Evolutionary conservation across 345 rosid species (phyloP).

Genomic region (Microcos paniculata): DNA sequence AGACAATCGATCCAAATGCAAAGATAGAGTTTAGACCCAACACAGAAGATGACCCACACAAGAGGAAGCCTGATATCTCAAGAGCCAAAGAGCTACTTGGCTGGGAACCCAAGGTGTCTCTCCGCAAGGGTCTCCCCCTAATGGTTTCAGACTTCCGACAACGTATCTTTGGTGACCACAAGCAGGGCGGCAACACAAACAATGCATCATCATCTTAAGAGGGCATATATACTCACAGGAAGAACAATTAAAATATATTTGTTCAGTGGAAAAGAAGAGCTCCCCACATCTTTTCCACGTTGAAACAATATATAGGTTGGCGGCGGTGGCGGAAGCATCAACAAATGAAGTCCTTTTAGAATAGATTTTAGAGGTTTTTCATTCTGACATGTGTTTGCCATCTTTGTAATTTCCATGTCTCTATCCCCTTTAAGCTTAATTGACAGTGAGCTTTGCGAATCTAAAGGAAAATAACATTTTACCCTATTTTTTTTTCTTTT

Average conservation of each 20-base stretch:
- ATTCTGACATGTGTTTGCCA: slow-evolving; percentile 3
- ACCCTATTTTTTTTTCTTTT: neutral
- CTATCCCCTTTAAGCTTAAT: slow-evolving; percentile 6
- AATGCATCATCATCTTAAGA: slow-evolving; percentile 37
- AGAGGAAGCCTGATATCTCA: slow-evolving; percentile 96
- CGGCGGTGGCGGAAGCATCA: slow-evolving; percentile 9
- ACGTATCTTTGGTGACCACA: slow-evolving; percentile 90
- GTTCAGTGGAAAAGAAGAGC: neutral
- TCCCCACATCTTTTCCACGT: neutral
- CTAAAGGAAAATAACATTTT: neutral
- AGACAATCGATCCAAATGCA: slow-evolving; percentile 91
- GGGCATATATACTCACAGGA: neutral
- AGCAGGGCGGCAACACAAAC: slow-evolving; percentile 44
- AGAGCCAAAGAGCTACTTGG: slow-evolving; percentile 87
- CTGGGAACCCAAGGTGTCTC: slow-evolving; percentile 91
- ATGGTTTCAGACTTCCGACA: slow-evolving; percentile 95
- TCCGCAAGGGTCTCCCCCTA: slow-evolving; percentile 83
- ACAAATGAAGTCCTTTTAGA: slow-evolving; percentile 2
- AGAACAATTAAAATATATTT: slow-evolving; percentile 6
- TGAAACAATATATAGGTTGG: slow-evolving; percentile 2
- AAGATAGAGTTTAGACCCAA: slow-evolving; percentile 90
- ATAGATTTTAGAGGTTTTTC: neutral
- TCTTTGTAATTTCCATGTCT: slow-evolving; percentile 19
- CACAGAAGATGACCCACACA: slow-evolving; percentile 99
- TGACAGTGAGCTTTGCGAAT: slow-evolving; percentile 13